A percentile compares a stretch with the other conserved stretches of the same genome.
Evolutionary conservation across 257 asterid genomes (phyloP).

Genomic region (Solanum virginianum): DNA sequence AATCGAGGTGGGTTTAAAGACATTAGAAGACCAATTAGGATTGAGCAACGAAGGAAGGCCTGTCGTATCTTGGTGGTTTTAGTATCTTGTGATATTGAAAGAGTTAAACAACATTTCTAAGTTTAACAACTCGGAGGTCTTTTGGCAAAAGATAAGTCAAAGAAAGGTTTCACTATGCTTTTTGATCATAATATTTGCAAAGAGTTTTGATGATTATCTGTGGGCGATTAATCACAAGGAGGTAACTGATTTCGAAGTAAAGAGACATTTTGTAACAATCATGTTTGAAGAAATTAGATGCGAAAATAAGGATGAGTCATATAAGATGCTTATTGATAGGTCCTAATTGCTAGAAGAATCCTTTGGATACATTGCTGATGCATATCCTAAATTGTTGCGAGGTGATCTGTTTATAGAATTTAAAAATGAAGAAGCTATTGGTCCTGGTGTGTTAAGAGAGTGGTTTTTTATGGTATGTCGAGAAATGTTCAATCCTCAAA

Average conservation of each 20-base stretch:
- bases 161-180: not conserved
- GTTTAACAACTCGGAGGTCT: not conserved
- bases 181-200: not conserved
- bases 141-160: not conserved
- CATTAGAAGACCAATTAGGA: not conserved
- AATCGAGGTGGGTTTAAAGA: not conserved
- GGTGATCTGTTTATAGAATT: not conserved
- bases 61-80: not conserved
- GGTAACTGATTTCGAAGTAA: not conserved
- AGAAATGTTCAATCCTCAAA: no score
- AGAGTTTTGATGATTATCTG: not conserved
- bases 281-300: not conserved
- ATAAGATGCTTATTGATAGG: not conserved
- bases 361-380: not conserved
- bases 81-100: not conserved
- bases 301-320: not conserved
- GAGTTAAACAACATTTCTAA: not conserved
- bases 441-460: not conserved
- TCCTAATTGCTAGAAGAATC: not conserved
- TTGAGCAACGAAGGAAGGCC: not conserved
- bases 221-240: not conserved
- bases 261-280: not conserved
- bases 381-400: not conserved
- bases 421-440: not conserved
- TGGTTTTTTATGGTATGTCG: not conserved